phyloP scores from a whole-genome alignment of 805 yeast genomes.

The Barnettozyma vustinii region DNA sequence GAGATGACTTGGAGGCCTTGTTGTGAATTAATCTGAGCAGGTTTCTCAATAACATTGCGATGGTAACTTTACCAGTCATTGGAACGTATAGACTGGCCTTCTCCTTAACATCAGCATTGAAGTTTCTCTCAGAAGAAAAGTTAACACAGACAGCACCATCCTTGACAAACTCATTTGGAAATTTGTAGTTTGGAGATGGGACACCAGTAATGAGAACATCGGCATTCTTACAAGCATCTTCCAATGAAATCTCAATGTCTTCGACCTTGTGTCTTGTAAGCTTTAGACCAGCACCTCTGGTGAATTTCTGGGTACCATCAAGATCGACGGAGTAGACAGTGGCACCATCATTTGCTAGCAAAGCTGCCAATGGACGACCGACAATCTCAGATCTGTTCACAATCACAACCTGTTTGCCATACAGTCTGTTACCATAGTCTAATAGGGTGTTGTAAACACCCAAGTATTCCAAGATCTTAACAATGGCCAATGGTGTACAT shows the following conservation, averaged over 20 bases:
- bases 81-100: slow-evolving; percentile 93
- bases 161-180: slow-evolving; percentile 73
- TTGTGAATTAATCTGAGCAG: slow-evolving; percentile 77
- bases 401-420: slow-evolving; percentile 86
- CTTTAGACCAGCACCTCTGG: slow-evolving; percentile 87
- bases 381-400: slow-evolving; percentile 95
- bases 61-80: slow-evolving; percentile 93
- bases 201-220: slow-evolving; percentile 97
- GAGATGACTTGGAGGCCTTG: slow-evolving; percentile 24
- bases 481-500: slow-evolving; percentile 93
- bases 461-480: slow-evolving; percentile 84
- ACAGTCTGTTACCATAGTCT: slow-evolving; percentile 85
- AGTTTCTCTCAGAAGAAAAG: slow-evolving; percentile 86
- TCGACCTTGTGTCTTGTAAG: slow-evolving; percentile 78
- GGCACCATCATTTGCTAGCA: slow-evolving; percentile 96
- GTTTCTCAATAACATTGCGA: slow-evolving; percentile 89
- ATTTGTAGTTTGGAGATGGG: slow-evolving; percentile 77
- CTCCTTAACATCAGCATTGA: slow-evolving; percentile 72
- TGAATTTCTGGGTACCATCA: slow-evolving; percentile 81
- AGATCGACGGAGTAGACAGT: slow-evolving; percentile 89
- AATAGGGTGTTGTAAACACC: slow-evolving; percentile 80
- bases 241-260: slow-evolving; percentile 47
- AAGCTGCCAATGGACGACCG: slow-evolving; percentile 94
- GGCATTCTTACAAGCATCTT: slow-evolving; percentile 63
- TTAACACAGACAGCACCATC: slow-evolving; percentile 90